Evolutionary conservation across 129 eudicot species (phyloP).

Genomic region (Flaveria brownii): DNA sequence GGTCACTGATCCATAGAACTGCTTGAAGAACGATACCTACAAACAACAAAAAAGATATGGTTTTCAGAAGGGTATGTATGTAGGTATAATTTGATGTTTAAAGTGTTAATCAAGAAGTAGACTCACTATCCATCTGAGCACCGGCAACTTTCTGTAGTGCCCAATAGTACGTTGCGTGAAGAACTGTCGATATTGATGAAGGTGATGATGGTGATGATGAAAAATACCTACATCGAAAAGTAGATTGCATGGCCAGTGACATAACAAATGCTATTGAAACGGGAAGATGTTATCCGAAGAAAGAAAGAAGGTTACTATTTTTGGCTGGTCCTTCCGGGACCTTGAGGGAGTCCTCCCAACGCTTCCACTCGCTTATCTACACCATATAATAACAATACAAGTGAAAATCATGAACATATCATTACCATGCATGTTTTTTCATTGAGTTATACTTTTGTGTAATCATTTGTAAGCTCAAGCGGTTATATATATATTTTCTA

Average conservation of each 20-base stretch:
- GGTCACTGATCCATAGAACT: conserved; percentile 84
- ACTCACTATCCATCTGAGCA: conserved; percentile 64
- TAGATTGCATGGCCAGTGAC: no score
- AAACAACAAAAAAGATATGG: conserved; percentile 1
- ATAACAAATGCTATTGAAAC: not conserved
- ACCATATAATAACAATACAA: not conserved
- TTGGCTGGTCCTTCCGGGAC: conserved; percentile 3
- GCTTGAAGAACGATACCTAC: conserved; percentile 81
- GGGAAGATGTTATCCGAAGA: no score
- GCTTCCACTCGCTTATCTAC: conserved; percentile 75
- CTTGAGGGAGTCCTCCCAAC: conserved; percentile 67
- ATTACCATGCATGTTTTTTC: no score
- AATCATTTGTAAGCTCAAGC: no score
- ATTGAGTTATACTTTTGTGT: no score
- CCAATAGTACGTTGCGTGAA: conserved; percentile 49
- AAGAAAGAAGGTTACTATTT: conserved; percentile 17
- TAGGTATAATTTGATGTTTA: not conserved
- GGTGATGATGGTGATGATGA: conserved; percentile 25
- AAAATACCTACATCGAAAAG: conserved; percentile 11
- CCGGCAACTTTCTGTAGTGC: conserved; percentile 54
- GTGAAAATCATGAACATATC: not conserved
- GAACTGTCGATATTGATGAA: conserved; percentile 26
- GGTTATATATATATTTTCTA: no score
- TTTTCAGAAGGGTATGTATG: not conserved
- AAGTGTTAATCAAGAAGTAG: not conserved